Evolutionary conservation across 2,329 filamentous ascomycete genomes (phyloP), one percentile per base, ranked within the genome.

Genomic region (Huntiella abstrusa): DNA sequence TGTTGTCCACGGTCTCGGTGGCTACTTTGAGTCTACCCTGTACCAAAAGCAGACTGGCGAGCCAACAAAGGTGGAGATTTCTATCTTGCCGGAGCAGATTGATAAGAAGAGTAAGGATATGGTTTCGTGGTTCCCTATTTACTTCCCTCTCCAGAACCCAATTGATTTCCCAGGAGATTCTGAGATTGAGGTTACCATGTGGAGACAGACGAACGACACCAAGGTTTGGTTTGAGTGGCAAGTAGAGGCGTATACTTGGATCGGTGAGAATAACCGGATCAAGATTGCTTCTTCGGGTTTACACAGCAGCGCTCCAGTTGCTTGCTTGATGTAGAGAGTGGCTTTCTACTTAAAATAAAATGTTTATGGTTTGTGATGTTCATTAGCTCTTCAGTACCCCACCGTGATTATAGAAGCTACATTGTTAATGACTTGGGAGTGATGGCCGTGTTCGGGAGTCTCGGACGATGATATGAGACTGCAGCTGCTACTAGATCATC

Each of bases 151-250:
- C 11, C 93, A 93, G 86, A 77, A 76, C 54, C 88, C 91, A 0
- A 68, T 98, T 11, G 82, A 85, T 57, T 76, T 92, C 53, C 88
- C 91, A 0, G 81, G 84, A 48, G 77, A 84, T 53, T 78, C 81
- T 0, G 84, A 94, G 60, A 68, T 96, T 4, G 82, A 92, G 54
- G 77, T 95, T 34, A 91, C 78, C 58, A 95, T 98, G 77, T 95
- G 86, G 83, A 75, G 91, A 43, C 83, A 92, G 62, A 96, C 91
- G 1, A 88, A 98, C 57, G 85, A 95, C 58, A 76, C 81, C 34
- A 92, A 83, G 60, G 91, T 98, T 5, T 98, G 91, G 92, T 98
- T 98, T 60, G 91, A 98, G 60, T 98, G 91, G 91, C 69, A 91
- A 51, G 79, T 95, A 2, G 91, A 96, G 60, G 83, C 82, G 8